Base-by-base conservation (phyloP, 495 filamentous ascomycete species). In the Pseudotulostoma volvatum region DNA sequence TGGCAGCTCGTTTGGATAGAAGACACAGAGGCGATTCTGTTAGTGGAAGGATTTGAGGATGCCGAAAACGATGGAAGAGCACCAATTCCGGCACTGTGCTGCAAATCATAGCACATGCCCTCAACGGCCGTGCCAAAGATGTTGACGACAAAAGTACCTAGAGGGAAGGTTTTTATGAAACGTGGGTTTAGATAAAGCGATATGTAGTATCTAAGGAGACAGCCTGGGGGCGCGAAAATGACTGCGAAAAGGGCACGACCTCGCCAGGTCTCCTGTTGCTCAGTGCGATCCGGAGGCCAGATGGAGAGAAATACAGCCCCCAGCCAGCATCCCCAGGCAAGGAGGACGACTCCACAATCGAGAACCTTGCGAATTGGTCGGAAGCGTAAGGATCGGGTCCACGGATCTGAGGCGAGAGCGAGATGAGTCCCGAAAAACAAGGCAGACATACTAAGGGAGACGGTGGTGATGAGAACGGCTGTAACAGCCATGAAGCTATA, bases 101-200 rank as follows among this genome's bases (percentile, higher is more conserved):
- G 80, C 37, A 87, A 54, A 50, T 85, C 80, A 57, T 67, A 84
- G 19, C 74, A 73, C 63, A 87, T 70, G 0, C 73, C 76, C 36
- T 71, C 51, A 7, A 76, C 48, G 9, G 66, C 59, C 0, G 84
- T 86, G 4, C 90, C 90, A 18, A 76, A 50, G 7, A 92, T 63
- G 47, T 97, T 97, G 7, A 82, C 85, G 7, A 58, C 55, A 54
- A 96, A 95, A 0, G 90, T 97, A 1, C 90, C 90, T 0, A 95
- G 57, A 1, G 90, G 90, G 45, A 97, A 96, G 0, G 67, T 57
- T 3, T 71, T 49, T 1, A 77, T 42, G n/a, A n/a, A n/a, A n/a
- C 73, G 59, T 0, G 67, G 54, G 47, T 95, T 95, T 5, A 88
- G 64, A 31, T 56, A 52, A 19, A 81, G 57, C 2, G 78, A 81